Evolutionary conservation across 495 filamentous ascomycete species (phyloP).

Genomic region (Collariella sp.): DNA sequence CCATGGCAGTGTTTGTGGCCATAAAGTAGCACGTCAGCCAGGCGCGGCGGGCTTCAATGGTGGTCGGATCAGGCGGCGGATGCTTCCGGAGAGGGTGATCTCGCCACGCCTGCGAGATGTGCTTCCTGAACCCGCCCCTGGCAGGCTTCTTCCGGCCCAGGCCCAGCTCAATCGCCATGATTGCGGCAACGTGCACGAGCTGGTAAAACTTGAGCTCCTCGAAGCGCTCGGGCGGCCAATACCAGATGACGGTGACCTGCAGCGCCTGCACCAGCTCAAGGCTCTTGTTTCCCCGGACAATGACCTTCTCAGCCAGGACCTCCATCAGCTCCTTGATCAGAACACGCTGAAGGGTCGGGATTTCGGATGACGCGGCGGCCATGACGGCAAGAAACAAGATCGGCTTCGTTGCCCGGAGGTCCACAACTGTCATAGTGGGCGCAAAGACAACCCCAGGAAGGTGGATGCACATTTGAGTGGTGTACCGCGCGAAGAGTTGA

Average conservation of each 20-base stretch:
- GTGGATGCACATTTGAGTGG: conserved; percentile 57
- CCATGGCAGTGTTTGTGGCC: conserved; percentile 61
- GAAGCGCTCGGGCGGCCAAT: conserved; percentile 70
- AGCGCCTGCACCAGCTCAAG: conserved; percentile 81
- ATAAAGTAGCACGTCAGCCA: conserved; percentile 81
- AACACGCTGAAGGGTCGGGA: conserved; percentile 48
- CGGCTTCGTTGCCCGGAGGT: conserved; percentile 64
- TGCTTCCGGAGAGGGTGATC: conserved; percentile 44
- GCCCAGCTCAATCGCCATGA: conserved; percentile 83
- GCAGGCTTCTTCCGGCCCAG: conserved; percentile 50
- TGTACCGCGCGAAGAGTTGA: conserved; percentile 60
- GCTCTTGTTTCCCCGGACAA: conserved; percentile 70
- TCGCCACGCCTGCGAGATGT: conserved; percentile 35
- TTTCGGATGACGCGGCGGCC: conserved; percentile 54
- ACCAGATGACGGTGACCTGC: conserved; percentile 65
- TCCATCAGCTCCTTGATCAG: conserved; percentile 65
- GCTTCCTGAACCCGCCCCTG: conserved; percentile 28
- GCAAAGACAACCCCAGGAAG: conserved; percentile 76
- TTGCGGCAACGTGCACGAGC: conserved; percentile 71
- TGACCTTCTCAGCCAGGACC: conserved; percentile 62
- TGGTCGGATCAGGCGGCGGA: conserved; percentile 49
- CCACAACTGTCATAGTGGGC: conserved; percentile 51
- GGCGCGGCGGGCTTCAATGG: conserved; percentile 63
- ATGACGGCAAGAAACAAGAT: conserved; percentile 76
- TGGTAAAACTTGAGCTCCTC: conserved; percentile 91